Evolutionary conservation across 768 basidiomycete species (phyloP), one percentile per base, ranked within the genome.

Genomic region (Collybiopsis luxurians): DNA sequence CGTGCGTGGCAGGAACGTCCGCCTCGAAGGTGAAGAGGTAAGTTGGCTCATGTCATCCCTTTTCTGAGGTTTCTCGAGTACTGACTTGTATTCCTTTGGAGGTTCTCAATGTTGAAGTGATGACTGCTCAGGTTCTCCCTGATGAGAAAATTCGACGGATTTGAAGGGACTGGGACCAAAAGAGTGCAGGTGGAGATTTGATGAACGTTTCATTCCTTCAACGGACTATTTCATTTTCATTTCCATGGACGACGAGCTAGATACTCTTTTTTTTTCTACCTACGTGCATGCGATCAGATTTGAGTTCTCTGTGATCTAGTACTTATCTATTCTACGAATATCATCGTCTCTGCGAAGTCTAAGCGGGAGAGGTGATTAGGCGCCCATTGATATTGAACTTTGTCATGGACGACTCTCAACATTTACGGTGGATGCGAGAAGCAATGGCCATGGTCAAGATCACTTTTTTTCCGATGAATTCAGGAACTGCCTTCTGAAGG

Each of bases 381-480:
- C 42, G 24, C 42, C 42, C 23, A n/a, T n/a, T n/a, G n/a, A n/a
- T n/a, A n/a, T n/a, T n/a, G n/a, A n/a, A n/a, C n/a, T n/a, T n/a
- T n/a, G n/a, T n/a, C n/a, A n/a, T n/a, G n/a, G n/a, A n/a, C 4
- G 44, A 51, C 9, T 9, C 46, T 4, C 7, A 23, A 24, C 44
- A 55, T 36, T 24, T 55, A 13, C 31, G 38, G n/a, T 55, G 54
- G 54, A 55, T 55, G 54, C 17, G 26, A 23, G 44, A 55, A 47
- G 54, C 54, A 34, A 55, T 55, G 54, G 45, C 54, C 2, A 55
- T 55, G 54, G 54, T 55, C 28, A 47, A 39, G 27, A 9, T 7
- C 9, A 3, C 5, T 6, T 36, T 47, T 38, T n/a, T 27, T 55
- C 44, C 15, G 24, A 23, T 1, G 15, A 9, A 53, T 19, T 0